These are phyloP conservation scores for Heliamphora pulchella DNA, from an alignment of 179 eudicot species.

Conservation along the genomic window DNA sequence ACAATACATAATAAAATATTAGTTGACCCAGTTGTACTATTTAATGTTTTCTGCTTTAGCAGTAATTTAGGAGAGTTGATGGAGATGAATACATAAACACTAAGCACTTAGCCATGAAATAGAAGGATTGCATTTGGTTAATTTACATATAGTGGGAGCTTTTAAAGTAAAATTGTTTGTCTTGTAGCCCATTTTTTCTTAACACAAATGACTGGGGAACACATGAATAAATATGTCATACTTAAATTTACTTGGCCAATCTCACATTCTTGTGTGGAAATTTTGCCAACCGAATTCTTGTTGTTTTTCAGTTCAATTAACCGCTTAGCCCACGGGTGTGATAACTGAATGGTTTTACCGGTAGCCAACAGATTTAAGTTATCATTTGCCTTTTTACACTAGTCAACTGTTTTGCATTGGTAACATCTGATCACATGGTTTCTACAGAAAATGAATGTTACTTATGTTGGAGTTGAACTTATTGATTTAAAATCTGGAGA, in stretches of 20 bases:
- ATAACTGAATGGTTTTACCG: not conserved
- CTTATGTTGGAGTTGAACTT: slow-evolving; percentile 86
- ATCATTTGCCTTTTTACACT: slow-evolving; percentile 5
- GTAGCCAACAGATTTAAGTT: not conserved
- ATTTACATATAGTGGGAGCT: not conserved
- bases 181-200: not conserved
- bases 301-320: slow-evolving; percentile 3
- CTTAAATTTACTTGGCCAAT: not conserved
- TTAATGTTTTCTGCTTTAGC: not conserved
- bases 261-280: too few relatives aligned
- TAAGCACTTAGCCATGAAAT: not conserved
- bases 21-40: not conserved
- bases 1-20: too few relatives aligned
- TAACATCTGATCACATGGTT: slow-evolving; percentile 12
- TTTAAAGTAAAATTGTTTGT: not conserved
- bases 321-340: not conserved
- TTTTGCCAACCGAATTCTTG: not conserved
- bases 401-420: not conserved
- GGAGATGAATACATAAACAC: not conserved
- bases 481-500: slow-evolving; percentile 77
- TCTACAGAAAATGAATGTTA: slow-evolving; percentile 78
- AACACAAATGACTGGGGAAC: not conserved
- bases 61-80: not conserved
- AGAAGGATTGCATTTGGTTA: not conserved
- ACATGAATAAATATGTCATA: not conserved